Conservation (phyloP, 2,329 filamentous ascomycete genomes). For the Sarocladium brachiariae region DNA sequence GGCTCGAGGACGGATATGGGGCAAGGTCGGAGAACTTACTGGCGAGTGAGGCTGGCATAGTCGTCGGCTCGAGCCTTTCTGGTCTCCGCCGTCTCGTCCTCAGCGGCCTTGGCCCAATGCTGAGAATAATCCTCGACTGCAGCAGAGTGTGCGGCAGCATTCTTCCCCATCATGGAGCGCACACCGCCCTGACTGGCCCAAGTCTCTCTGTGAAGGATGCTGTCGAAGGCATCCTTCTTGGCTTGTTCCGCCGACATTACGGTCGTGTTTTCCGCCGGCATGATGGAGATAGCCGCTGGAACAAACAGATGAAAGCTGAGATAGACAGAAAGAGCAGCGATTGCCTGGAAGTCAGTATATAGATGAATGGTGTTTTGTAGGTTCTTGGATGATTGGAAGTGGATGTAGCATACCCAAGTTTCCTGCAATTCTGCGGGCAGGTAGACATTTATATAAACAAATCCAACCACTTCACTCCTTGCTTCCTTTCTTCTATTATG, state of each 20-base stretch:
- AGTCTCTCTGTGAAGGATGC: background rate
- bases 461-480: background rate
- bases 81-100: conserved; percentile 74
- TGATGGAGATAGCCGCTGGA: background rate
- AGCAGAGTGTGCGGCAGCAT: conserved; percentile 28
- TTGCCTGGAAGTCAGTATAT: background rate
- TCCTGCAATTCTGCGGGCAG: background rate
- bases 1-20: too few relatives aligned
- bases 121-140: conserved; percentile 92
- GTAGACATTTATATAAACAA: background rate
- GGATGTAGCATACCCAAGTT: background rate
- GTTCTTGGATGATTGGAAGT: background rate
- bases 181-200: background rate
- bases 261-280: background rate
- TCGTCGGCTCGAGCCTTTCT: conserved; percentile 74
- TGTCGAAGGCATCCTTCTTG: background rate
- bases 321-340: background rate
- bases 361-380: background rate
- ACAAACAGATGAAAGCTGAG: background rate
- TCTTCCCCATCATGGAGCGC: background rate
- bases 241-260: background rate
- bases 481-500: too few relatives aligned
- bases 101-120: conserved; percentile 79
- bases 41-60: conserved; percentile 88
- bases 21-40: too few relatives aligned